Evolutionary conservation across 2,329 filamentous ascomycete species (phyloP).

Genomic region (Tympanopsis confertula): DNA sequence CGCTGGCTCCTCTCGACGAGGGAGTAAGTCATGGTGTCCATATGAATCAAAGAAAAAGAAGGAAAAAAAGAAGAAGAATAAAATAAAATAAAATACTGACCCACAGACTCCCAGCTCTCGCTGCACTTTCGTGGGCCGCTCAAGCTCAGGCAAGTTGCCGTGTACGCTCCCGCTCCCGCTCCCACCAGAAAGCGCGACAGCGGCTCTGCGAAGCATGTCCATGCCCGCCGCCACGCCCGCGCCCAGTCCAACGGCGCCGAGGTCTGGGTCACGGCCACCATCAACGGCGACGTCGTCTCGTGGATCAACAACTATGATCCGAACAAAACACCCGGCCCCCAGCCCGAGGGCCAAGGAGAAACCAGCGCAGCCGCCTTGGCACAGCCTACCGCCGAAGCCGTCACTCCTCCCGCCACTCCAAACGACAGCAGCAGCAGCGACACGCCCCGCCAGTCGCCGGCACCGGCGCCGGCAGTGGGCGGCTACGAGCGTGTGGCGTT

Average conservation of each 20-base stretch:
- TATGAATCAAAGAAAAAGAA: not conserved
- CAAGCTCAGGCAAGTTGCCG: conserved; percentile 54
- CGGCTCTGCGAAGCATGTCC: conserved; percentile 11
- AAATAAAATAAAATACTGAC: not conserved
- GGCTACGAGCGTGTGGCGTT: conserved; percentile 30
- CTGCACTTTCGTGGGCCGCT: conserved; percentile 64
- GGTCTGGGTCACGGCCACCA: conserved; percentile 39
- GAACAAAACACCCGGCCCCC: conserved; percentile 20
- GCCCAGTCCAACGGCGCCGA: conserved; percentile 32
- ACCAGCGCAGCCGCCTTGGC: conserved; percentile 5
- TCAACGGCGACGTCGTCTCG: conserved; percentile 41
- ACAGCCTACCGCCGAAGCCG: conserved; percentile 7
- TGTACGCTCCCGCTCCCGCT: conserved; percentile 42
- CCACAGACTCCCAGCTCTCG: conserved; percentile 47
- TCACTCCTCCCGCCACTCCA: conserved; percentile 5
- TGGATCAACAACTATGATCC: conserved; percentile 43
- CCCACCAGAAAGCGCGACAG: conserved; percentile 19
- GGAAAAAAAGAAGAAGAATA: not conserved
- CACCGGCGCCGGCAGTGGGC: conserved; percentile 6
- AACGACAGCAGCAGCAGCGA: conserved; percentile 3
- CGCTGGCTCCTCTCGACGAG: conserved; percentile 56
- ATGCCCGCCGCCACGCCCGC: conserved; percentile 14
- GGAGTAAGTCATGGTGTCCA: conserved; percentile 41
- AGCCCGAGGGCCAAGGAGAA: conserved; percentile 7
- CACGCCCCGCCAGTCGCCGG: conserved; percentile 3